Evolutionary conservation across 2,329 filamentous ascomycete species (phyloP).

Genomic region (Colletotrichum simmondsii): DNA sequence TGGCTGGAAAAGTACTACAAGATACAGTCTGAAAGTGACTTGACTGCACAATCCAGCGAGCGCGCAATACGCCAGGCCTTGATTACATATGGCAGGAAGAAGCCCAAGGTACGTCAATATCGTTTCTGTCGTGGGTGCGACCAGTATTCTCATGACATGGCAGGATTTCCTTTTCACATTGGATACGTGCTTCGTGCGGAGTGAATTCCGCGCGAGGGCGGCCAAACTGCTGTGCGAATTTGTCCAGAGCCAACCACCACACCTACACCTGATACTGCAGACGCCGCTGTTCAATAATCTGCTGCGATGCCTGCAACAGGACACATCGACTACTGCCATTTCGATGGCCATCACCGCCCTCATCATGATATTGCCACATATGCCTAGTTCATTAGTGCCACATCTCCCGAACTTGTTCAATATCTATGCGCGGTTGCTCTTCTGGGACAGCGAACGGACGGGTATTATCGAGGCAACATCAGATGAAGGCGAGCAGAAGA

Average conservation of each 20-base stretch:
- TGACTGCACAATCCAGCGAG: constrained; percentile 56
- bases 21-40: constrained; percentile 45
- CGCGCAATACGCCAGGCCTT: constrained; percentile 62
- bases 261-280: constrained; percentile 78
- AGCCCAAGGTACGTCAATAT: constrained; percentile 61
- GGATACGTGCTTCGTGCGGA: constrained; percentile 73
- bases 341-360: constrained; percentile 79
- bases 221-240: constrained; percentile 78
- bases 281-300: constrained; percentile 79
- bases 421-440: constrained; percentile 82
- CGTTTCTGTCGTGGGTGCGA: constrained; percentile 1
- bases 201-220: constrained; percentile 70
- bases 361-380: constrained; percentile 85
- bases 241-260: constrained; percentile 80
- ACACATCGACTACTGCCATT: constrained; percentile 82
- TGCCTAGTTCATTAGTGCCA: constrained; percentile 76
- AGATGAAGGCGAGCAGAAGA: constrained; percentile 50
- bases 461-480: constrained; percentile 49
- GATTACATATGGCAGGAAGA: constrained; percentile 73
- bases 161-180: constrained; percentile 75
- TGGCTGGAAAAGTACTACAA: constrained; percentile 63
- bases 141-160: constrained; percentile 31
- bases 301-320: constrained; percentile 78
- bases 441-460: constrained; percentile 74
- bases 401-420: constrained; percentile 81